Evolutionary conservation across 179 eudicot species (phyloP).

Genomic region (Drosera spatulata): DNA sequence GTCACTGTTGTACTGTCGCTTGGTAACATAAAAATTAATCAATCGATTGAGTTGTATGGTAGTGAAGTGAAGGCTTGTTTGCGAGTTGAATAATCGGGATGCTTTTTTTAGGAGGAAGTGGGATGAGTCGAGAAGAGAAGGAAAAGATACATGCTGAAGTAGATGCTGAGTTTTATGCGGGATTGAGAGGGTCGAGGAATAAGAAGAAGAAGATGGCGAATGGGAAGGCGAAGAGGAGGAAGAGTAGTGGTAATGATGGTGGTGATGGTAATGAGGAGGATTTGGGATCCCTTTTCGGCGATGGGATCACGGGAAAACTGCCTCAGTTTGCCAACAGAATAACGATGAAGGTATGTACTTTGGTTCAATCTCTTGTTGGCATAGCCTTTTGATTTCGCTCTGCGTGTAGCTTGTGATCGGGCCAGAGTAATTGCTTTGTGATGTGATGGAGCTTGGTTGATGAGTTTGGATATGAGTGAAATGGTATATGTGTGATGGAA

Average conservation of each 20-base stretch:
- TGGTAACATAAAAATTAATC: too few relatives aligned
- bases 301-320: slow-evolving; percentile 66
- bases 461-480: slow-evolving; percentile 64
- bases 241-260: slow-evolving; percentile 11
- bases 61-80: not conserved
- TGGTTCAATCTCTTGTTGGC: not conserved
- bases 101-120: slow-evolving; percentile 56
- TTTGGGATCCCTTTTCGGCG: slow-evolving; percentile 87
- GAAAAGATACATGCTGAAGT: slow-evolving; percentile 50
- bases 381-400: slow-evolving; percentile 21
- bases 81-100: not conserved
- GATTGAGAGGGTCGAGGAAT: slow-evolving; percentile 21
- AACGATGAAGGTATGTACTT: slow-evolving; percentile 55
- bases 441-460: slow-evolving; percentile 90
- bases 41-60: too few relatives aligned
- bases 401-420: slow-evolving; percentile 81
- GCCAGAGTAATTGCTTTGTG: slow-evolving; percentile 79
- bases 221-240: slow-evolving; percentile 26
- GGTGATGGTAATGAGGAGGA: slow-evolving; percentile 44
- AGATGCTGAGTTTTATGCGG: slow-evolving; percentile 48
- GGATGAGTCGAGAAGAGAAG: slow-evolving; percentile 53
- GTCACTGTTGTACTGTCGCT: not conserved
- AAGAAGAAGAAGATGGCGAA: slow-evolving; percentile 16
- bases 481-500: too few relatives aligned
- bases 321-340: slow-evolving; percentile 87